Evolutionary conservation across 768 basidiomycete genomes (phyloP).

Genomic region (Pleurotus tuber-regium): DNA sequence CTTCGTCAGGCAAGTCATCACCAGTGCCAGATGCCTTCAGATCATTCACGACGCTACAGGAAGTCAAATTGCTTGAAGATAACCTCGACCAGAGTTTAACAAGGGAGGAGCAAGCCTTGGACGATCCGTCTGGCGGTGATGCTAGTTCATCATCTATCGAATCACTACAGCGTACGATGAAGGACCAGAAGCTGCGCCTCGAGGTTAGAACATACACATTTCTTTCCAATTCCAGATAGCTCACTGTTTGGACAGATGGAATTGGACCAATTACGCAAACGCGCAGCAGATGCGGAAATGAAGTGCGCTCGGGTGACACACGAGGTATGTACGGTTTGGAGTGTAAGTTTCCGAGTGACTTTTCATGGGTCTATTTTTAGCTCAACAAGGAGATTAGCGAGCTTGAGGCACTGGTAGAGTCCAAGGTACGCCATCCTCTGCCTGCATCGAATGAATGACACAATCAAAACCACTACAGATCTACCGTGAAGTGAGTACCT

Average conservation of each 20-base stretch:
- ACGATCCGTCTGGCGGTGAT: neutral
- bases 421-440: constrained; percentile 82
- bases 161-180: constrained; percentile 38
- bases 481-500: constrained; percentile 64
- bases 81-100: constrained; percentile 62
- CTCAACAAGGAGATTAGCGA: constrained; percentile 91
- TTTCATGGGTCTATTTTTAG: constrained; percentile 40
- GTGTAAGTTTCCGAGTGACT: neutral
- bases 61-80: constrained; percentile 75
- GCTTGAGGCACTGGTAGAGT: constrained; percentile 89
- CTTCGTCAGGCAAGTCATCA: constrained; percentile 83
- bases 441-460: no score
- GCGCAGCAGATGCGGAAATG: constrained; percentile 66
- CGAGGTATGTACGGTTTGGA: constrained; percentile 47
- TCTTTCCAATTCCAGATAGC: no score
- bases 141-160: constrained; percentile 29
- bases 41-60: constrained; percentile 34
- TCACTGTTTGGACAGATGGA: constrained; percentile 61
- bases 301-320: constrained; percentile 69
- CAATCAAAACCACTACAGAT: constrained; percentile 60
- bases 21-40: neutral
- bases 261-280: constrained; percentile 68
- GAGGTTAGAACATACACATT: no score
- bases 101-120: constrained; percentile 42
- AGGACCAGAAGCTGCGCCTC: constrained; percentile 48